Evolutionary conservation across 305 asterid species (phyloP), one percentile per base, ranked within the genome.

Genomic region (Petunia hybrid): DNA sequence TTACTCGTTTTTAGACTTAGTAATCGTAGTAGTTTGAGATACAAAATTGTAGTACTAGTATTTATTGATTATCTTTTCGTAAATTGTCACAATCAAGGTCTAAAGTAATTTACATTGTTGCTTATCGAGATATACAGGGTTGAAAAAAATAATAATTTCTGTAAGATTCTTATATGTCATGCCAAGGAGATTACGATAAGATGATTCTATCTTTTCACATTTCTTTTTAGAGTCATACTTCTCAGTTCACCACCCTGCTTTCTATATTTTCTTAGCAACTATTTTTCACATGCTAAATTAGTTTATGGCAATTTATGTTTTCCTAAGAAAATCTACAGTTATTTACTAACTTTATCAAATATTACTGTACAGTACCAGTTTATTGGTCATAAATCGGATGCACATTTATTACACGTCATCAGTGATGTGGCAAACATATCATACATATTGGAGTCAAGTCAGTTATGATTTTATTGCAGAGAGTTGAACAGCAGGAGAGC

Each of bases 321-420:
- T 69, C 45, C 8, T 16, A 9, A 69, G 16, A 39, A 13, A 65
- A 40, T 22, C 31, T 22, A 40, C 51, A 6, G 10, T 69, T 69
- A 45, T 53, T 40, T 69, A 69, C 31, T 39, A 31, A 46, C 31
- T 46, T 56, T 70, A 46, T 39, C 77, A 70, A 70, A 70, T 70
- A 22, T 1, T 22, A 22, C 31, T 22, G 31, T 22, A 22, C 31
- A 22, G 31, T 22, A 22, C 31, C 31, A 22, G 31, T 22, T 22
- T 22, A 22, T 22, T 22, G 31, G 31, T 22, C 31, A 22, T 22
- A 22, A 22, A 22, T 22, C 31, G 31, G 31, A 22, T 22, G 31
- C 31, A 22, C 31, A 22, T 22, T 22, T 22, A 22, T 22, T 22
- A 22, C 31, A 22, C 31, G 31, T 22, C 31, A 22, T 22, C 31